These are phyloP conservation scores for Xylariaceae sp. DNA, from an alignment of 2,329 filamentous ascomycete species.

Conservation along the genomic window DNA sequence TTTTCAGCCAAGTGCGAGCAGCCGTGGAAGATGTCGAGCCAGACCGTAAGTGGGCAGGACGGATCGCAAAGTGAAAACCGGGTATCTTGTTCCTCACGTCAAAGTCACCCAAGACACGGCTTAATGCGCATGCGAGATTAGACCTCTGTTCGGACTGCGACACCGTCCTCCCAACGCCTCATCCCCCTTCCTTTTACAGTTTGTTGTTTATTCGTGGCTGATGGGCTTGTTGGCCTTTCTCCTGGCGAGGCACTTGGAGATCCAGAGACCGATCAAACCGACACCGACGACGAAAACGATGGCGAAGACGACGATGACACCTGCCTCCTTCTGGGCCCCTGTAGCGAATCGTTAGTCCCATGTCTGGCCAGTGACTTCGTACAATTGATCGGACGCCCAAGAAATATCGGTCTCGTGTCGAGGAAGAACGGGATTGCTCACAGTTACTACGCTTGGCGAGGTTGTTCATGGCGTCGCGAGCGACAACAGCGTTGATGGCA, in stretches of 20 bases:
- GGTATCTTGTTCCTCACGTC: conserved; percentile 4
- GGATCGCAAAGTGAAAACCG: conserved; percentile 19
- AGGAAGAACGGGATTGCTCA: conserved; percentile 7
- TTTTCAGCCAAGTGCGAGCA: conserved; percentile 13
- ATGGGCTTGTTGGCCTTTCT: conserved; percentile 27
- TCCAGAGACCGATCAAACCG: conserved; percentile 28
- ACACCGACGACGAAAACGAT: conserved; percentile 32
- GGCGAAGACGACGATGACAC: conserved; percentile 32
- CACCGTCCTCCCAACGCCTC: conserved; percentile 3
- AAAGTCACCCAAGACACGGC: conserved; percentile 18
- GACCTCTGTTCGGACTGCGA: not conserved
- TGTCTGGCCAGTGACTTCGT: not conserved
- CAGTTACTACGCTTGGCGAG: conserved; percentile 32
- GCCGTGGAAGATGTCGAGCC: conserved; percentile 16
- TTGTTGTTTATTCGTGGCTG: conserved; percentile 16
- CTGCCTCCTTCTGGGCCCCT: conserved; percentile 30
- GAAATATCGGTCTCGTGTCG: not conserved
- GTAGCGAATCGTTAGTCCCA: conserved; percentile 14
- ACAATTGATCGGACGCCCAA: not conserved
- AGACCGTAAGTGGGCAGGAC: conserved; percentile 14
- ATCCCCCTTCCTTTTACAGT: conserved; percentile 3
- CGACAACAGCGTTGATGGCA: conserved; percentile 32
- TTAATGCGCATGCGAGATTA: conserved; percentile 13
- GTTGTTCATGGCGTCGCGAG: conserved; percentile 29
- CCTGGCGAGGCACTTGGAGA: conserved; percentile 27